Evolutionary conservation across 805 yeast genomes (phyloP).

Genomic region (Sugiyamaella boreocaroliniensis): DNA sequence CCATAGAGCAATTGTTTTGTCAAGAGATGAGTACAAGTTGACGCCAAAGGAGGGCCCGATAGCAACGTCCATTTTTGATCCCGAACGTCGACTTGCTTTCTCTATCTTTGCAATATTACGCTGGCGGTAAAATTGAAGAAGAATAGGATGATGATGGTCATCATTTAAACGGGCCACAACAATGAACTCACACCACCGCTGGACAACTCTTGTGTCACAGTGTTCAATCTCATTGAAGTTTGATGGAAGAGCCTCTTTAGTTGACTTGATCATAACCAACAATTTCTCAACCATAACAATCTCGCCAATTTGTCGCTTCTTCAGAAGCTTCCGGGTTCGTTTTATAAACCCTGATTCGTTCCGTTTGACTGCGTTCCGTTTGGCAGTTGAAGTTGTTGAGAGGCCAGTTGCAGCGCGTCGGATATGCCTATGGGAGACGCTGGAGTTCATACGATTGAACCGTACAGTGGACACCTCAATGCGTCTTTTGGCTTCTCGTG

Average conservation of each 20-base stretch:
- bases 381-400: background rate
- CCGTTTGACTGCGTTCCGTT: background rate
- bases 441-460: background rate
- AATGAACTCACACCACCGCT: conserved; percentile 74
- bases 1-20: conserved; percentile 60
- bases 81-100: conserved; percentile 12
- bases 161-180: conserved; percentile 66
- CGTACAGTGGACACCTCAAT: background rate
- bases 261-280: conserved; percentile 53
- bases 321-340: conserved; percentile 11
- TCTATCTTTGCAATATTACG: conserved; percentile 32
- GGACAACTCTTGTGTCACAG: conserved; percentile 49
- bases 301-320: conserved; percentile 41
- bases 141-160: conserved; percentile 43
- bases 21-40: conserved; percentile 56
- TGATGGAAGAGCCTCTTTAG: conserved; percentile 27
- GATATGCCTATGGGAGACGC: background rate
- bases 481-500: background rate
- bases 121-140: conserved; percentile 54
- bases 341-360: background rate
- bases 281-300: conserved; percentile 60
- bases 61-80: conserved; percentile 21
- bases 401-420: background rate
- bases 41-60: conserved; percentile 33
- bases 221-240: conserved; percentile 45